A percentile compares a stretch with the other conserved stretches of the same genome.
Evolutionary conservation across 805 yeast genomes (phyloP).

Genomic region (Candida maris): DNA sequence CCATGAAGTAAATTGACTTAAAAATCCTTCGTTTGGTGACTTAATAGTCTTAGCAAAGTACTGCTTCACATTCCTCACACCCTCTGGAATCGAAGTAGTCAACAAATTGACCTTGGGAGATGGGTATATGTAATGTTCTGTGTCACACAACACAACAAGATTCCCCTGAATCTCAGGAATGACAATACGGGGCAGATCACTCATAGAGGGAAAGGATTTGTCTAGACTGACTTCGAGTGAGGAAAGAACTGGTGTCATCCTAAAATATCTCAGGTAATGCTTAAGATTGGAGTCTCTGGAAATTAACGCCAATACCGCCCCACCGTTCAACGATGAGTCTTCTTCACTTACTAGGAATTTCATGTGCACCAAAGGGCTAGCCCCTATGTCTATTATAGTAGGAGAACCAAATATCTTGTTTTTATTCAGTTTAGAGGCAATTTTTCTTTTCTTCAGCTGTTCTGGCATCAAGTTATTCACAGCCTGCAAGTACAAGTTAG

Average conservation of each 20-base stretch:
- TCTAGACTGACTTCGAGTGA: constrained; percentile 2
- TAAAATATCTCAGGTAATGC: constrained; percentile 15
- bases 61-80: constrained; percentile 5
- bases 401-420: constrained; percentile 20
- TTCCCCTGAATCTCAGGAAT: constrained; percentile 16
- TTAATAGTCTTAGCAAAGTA: constrained; percentile 5
- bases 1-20: constrained; percentile 8
- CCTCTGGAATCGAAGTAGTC: constrained; percentile 1
- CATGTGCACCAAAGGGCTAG: constrained; percentile 11
- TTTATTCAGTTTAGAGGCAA: constrained; percentile 7
- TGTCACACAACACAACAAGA: constrained; percentile 17
- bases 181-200: constrained; percentile 12
- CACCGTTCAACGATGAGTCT: constrained; percentile 3
- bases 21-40: constrained; percentile 12
- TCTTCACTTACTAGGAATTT: constrained; percentile 8
- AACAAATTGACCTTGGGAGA: constrained; percentile 9
- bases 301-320: constrained; percentile 14
- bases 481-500: constrained; percentile 16
- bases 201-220: constrained; percentile 12
- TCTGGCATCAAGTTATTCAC: constrained; percentile 12
- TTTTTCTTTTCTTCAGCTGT: constrained; percentile 13
- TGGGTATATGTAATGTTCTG: constrained; percentile 16
- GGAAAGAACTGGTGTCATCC: constrained; percentile 4
- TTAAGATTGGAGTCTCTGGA: constrained; percentile 16
- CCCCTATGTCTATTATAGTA: constrained; percentile 10